Evolutionary conservation across 1,139 yeast genomes (phyloP).

Genomic region (Kodamaea sp.): DNA sequence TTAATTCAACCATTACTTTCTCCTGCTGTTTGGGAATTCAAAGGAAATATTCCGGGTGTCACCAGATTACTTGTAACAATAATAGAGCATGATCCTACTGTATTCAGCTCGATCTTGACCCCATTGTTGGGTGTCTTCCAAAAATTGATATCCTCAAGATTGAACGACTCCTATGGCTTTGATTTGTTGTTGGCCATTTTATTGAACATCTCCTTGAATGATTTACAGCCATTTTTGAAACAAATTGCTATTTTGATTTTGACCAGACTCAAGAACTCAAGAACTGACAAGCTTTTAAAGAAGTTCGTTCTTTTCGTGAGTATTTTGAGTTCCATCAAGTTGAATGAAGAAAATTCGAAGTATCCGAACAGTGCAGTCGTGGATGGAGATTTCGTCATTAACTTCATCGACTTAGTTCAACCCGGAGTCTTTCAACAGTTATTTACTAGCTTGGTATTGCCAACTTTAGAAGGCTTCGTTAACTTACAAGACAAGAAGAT

Average conservation of each 20-base stretch:
- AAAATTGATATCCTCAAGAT: conserved; percentile 81
- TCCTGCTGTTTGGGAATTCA: conserved; percentile 88
- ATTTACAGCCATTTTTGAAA: conserved; percentile 57
- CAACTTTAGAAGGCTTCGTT: conserved; percentile 64
- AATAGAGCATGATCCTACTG: conserved; percentile 58
- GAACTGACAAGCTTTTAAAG: conserved; percentile 80
- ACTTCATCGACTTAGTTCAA: conserved; percentile 65
- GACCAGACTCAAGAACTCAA: conserved; percentile 75
- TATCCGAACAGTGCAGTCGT: conserved; percentile 17
- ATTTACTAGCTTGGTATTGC: conserved; percentile 62
- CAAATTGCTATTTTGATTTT: conserved; percentile 76
- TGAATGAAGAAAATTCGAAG: conserved; percentile 19
- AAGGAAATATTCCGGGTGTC: conserved; percentile 92
- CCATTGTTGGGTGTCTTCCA: conserved; percentile 97
- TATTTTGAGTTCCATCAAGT: conserved; percentile 44
- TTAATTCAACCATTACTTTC: conserved; percentile 80
- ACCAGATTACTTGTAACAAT: conserved; percentile 78
- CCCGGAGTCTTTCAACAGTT: conserved; percentile 66
- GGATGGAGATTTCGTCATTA: conserved; percentile 53
- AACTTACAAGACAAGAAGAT: conserved; percentile 76
- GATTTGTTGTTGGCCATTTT: conserved; percentile 77
- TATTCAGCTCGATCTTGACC: conserved; percentile 54
- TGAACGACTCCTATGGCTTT: conserved; percentile 79
- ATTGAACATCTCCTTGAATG: conserved; percentile 51
- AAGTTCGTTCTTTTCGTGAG: conserved; percentile 69